Evolutionary conservation across 495 filamentous ascomycete genomes (phyloP).

Genomic region (Bacidia rubella): DNA sequence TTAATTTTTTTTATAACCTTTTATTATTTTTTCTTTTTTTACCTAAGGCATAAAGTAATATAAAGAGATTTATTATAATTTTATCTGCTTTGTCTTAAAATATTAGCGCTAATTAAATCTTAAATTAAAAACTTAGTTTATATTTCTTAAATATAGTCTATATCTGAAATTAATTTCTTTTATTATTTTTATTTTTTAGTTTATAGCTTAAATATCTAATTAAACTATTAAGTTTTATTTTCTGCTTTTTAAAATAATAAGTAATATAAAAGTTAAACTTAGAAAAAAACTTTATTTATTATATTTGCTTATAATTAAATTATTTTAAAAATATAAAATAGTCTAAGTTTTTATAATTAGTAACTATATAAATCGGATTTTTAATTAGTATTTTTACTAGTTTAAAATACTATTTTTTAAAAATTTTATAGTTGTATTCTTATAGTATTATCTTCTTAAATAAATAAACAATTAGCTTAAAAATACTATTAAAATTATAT

Average conservation of each 20-base stretch:
- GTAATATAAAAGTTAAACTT: conserved; percentile 2
- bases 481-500: not conserved
- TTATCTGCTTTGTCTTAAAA: not conserved
- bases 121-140: not conserved
- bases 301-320: not conserved
- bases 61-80: not conserved
- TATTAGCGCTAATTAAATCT: not conserved
- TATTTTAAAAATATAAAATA: not conserved
- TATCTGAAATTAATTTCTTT: not conserved
- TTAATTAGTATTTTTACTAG: conserved; percentile 1
- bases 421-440: not conserved
- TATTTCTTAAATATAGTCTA: not conserved
- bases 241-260: not conserved
- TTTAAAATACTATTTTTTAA: not conserved
- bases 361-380: not conserved
- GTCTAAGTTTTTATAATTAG: not conserved
- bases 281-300: not conserved
- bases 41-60: not conserved
- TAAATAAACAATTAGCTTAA: not conserved
- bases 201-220: not conserved
- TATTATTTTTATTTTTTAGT: not conserved
- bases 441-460: not conserved
- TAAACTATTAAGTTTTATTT: conserved; percentile 1
- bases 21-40: not conserved
- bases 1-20: not conserved